Evolutionary conservation across 2,329 filamentous ascomycete species (phyloP), one percentile per base, ranked within the genome.

Genomic region (Seiridium unicorne): DNA sequence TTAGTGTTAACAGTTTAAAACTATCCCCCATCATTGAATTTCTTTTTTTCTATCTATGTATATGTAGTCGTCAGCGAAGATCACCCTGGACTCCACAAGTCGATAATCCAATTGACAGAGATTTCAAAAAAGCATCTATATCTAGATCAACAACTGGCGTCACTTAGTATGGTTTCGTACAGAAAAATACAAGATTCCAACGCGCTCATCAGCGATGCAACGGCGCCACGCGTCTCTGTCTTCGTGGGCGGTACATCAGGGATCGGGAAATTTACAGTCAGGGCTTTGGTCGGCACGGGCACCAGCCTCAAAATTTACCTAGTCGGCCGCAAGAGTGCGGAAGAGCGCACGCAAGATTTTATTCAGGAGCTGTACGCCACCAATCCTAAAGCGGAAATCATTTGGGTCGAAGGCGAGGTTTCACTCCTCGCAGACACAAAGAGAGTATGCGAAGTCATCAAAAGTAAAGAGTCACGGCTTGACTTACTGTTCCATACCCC

Each of bases 211-310:
- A 74, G 72, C 64, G 72, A 74, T 54, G 61, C 66, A 3, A 76
- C 70, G 1, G 65, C 68, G 13, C 76, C 76, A 6, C 73, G 65
- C 11, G 69, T 78, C 44, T 70, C 76, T 59, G 72, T 81, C 62
- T 81, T 81, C 61, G 74, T 75, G 4, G 78, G 79, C 42, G 79
- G 74, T 9, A 82, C 79, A 1, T 77, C 77, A 2, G 80, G 80
- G 53, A 77, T 82, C 59, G 79, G 79, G 7, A 73, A 76, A 51
- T 49, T 70, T 49, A 81, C 79, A 0, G 44, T 80, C 8, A 61
- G 58, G 36, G 76, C 72, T 13, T 61, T 81, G 1, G 72, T 75
- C 55, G 65, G 63, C 1, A 74, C 72, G 0, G 75, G 74, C 2
- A 62, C 68, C 0, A 71, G 68, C 60, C 36, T 73, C n/a, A 72